phyloP scores from a whole-genome alignment of 1,284 basidiomycete genomes.

The Cystobasidium sp. region DNA sequence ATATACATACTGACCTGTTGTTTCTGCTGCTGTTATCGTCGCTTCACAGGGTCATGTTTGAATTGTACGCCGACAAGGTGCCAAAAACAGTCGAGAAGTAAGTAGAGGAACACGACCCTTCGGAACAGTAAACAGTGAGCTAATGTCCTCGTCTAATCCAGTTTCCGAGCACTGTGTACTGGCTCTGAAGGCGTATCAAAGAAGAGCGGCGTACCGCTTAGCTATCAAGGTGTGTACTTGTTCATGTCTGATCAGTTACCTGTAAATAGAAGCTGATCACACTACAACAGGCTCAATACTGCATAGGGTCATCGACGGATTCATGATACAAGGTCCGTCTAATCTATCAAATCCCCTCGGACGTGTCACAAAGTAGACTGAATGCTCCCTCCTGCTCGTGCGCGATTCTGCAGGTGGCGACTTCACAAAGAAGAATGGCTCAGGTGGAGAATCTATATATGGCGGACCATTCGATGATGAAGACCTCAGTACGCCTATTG shows the following conservation, averaged over 20 bases:
- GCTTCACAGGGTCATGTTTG: conserved; percentile 69
- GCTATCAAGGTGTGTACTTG: conserved; percentile 69
- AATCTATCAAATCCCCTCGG: neutral
- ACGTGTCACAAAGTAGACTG: conserved; percentile 58
- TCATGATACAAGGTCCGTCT: conserved; percentile 71
- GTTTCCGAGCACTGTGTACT: conserved; percentile 85
- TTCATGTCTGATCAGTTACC: conserved; percentile 44
- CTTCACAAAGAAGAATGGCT: conserved; percentile 78
- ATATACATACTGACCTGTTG: neutral
- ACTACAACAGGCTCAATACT: conserved; percentile 62
- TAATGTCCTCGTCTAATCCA: conserved; percentile 53
- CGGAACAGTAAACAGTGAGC: too few relatives aligned
- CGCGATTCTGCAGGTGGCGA: conserved; percentile 6
- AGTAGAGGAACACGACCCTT: conserved; percentile 46
- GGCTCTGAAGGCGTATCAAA: conserved; percentile 77
- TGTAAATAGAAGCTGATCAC: neutral
- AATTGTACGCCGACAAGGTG: conserved; percentile 73
- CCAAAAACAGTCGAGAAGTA: conserved; percentile 88
- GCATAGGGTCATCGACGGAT: conserved; percentile 78
- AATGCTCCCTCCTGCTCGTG: conserved; percentile 63
- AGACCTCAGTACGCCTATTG: conserved; percentile 69
- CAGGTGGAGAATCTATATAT: conserved; percentile 82
- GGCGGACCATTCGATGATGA: conserved; percentile 71
- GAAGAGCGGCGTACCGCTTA: conserved; percentile 68
- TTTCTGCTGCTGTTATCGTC: conserved; percentile 37